phyloP scores from a whole-genome alignment of 371 early-diverging fungal species.

The Mortierella sp. region DNA sequence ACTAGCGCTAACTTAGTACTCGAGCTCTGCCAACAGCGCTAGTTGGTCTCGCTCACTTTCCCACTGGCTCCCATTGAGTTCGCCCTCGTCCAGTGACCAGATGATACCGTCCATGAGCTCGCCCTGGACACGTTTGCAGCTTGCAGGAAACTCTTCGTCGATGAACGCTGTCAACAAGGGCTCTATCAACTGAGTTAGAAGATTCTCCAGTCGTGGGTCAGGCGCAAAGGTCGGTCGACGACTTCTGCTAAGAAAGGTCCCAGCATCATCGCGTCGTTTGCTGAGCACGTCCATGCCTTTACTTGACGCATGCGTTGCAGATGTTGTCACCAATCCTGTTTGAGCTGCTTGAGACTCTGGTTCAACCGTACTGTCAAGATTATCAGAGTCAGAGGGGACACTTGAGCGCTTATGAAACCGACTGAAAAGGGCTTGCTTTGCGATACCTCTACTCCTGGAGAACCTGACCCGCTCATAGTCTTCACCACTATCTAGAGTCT shows the following conservation, averaged over 20 bases:
- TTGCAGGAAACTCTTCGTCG: constrained; percentile 40
- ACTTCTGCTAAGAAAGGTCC: neutral
- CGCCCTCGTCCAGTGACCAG: constrained; percentile 35
- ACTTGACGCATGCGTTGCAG: neutral
- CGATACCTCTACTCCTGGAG: too few relatives aligned
- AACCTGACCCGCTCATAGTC: constrained; percentile 4
- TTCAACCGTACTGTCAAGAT: too few relatives aligned
- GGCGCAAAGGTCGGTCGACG: constrained; percentile 17
- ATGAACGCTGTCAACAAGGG: constrained; percentile 32
- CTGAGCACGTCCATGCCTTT: neutral
- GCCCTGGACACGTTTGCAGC: constrained; percentile 41
- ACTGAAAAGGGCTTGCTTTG: neutral
- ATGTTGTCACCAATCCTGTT: too few relatives aligned
- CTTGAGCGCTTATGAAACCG: constrained; percentile 14
- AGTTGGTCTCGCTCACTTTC: constrained; percentile 23
- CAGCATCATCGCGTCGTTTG: neutral
- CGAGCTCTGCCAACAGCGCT: constrained; percentile 34
- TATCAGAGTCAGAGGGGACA: too few relatives aligned
- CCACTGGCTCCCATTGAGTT: neutral
- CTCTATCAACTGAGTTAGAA: constrained; percentile 36
- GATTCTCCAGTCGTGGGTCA: constrained; percentile 24
- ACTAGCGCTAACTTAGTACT: too few relatives aligned
- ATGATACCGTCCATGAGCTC: constrained; percentile 48
- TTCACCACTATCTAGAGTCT: neutral
- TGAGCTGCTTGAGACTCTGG: too few relatives aligned